Evolutionary conservation across 2,329 filamentous ascomycete species (phyloP).

Genomic region (Alternaria sp.): DNA sequence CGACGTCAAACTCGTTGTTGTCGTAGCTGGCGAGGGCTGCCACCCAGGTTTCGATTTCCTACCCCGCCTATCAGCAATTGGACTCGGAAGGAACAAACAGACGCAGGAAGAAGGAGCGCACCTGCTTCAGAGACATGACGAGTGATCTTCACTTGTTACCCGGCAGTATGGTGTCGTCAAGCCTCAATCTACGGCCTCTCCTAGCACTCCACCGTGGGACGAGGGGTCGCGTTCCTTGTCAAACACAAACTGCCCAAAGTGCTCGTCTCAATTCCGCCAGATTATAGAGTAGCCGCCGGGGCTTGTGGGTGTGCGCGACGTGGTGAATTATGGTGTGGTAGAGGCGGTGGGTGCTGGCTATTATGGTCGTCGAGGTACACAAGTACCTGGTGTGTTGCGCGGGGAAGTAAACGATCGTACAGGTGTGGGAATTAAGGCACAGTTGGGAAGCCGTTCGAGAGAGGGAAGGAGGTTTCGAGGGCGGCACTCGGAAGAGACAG

Average conservation of each 20-base stretch:
- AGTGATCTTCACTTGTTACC: conserved; percentile 47
- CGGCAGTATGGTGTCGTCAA: conserved; percentile 54
- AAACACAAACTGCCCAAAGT: conserved; percentile 27
- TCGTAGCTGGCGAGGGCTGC: conserved; percentile 90
- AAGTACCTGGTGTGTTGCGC: conserved; percentile 10
- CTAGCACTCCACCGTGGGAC: conserved; percentile 39
- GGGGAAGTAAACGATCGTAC: conserved; percentile 29
- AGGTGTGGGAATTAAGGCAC: conserved; percentile 36
- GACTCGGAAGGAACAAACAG: conserved; percentile 18
- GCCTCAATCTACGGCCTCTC: conserved; percentile 35
- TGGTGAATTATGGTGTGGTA: conserved; percentile 23
- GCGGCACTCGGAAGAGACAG: conserved; percentile 39
- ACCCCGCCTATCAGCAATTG: conserved; percentile 38
- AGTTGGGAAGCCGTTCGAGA: conserved; percentile 30
- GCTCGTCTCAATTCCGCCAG: conserved; percentile 20
- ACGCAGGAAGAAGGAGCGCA: conserved; percentile 29
- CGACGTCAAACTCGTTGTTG: conserved; percentile 95
- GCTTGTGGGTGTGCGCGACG: conserved; percentile 29
- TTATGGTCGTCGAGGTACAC: conserved; percentile 24
- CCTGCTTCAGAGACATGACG: conserved; percentile 62
- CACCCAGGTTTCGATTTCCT: conserved; percentile 99
- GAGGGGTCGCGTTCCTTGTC: conserved; percentile 32
- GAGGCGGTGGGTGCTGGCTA: conserved; percentile 21
- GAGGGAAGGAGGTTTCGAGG: conserved; percentile 38
- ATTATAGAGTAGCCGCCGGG: conserved; percentile 44